phyloP scores from a whole-genome alignment of 2,329 filamentous ascomycete species.

The Cercospora citrullina region DNA sequence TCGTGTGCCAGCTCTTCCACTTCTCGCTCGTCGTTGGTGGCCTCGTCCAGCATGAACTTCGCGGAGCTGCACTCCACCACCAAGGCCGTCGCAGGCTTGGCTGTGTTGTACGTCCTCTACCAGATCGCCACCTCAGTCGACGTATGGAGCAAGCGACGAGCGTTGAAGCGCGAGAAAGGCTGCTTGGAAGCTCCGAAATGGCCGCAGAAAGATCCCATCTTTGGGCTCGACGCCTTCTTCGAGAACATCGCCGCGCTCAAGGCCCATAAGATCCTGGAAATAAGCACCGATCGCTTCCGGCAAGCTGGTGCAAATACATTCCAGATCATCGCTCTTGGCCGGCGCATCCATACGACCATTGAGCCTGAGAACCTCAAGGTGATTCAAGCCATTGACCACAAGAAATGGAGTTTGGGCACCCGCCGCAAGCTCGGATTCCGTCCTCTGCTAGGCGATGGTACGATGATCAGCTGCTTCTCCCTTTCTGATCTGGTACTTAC shows the following conservation, averaged over 20 bases:
- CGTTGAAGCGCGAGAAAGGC: conserved; percentile 46
- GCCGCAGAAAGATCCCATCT: conserved; percentile 55
- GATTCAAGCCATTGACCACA: conserved; percentile 48
- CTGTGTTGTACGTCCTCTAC: conserved; percentile 39
- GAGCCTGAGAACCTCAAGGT: conserved; percentile 53
- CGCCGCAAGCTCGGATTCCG: conserved; percentile 40
- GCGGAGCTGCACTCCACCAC: conserved; percentile 15
- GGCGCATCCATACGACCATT: conserved; percentile 42
- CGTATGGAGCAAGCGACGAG: conserved; percentile 41
- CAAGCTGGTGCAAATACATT: conserved; percentile 40
- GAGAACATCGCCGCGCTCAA: conserved; percentile 44
- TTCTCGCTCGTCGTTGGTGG: neutral
- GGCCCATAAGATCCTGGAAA: conserved; percentile 41
- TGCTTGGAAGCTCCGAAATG: conserved; percentile 51
- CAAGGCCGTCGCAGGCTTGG: conserved; percentile 35
- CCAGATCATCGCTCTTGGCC: conserved; percentile 41
- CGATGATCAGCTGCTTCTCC: conserved; percentile 24
- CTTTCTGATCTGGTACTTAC: neutral
- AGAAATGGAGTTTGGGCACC: conserved; percentile 47
- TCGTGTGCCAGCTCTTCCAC: neutral
- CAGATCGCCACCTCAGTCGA: conserved; percentile 39
- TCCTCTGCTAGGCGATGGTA: conserved; percentile 47
- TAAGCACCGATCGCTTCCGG: conserved; percentile 38
- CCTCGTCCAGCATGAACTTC: conserved; percentile 18
- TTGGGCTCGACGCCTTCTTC: conserved; percentile 54